phyloP scores from a whole-genome alignment of 1,284 basidiomycete genomes.

The Vanrija pseudolonga region DNA sequence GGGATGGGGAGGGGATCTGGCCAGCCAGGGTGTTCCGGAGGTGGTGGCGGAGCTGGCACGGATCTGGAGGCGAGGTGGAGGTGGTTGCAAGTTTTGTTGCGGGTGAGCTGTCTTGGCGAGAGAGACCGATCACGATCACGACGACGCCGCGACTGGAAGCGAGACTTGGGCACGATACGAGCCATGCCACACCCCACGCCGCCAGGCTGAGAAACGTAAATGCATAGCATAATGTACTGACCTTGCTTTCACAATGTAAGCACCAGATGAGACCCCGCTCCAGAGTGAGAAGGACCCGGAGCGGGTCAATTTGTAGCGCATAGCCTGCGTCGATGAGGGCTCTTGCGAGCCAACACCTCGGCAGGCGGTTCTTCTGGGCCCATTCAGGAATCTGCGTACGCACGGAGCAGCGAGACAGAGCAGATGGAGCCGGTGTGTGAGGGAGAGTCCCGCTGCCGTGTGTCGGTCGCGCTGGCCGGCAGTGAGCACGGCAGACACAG shows the following conservation, averaged over 20 bases:
- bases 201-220: background rate
- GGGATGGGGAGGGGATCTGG: constrained; percentile 23
- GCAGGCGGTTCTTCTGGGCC: constrained; percentile 32
- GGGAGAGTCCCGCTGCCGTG: background rate
- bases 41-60: no score
- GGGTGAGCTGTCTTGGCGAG: no score
- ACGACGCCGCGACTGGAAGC: no score
- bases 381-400: constrained; percentile 44
- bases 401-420: constrained; percentile 34
- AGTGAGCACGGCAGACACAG: background rate
- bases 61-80: no score
- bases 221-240: background rate
- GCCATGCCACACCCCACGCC: no score
- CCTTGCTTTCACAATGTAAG: constrained; percentile 13
- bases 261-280: constrained; percentile 24
- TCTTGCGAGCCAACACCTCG: no score
- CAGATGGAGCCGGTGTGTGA: constrained; percentile 36
- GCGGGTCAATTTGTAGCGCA: constrained; percentile 21
- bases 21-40: no score
- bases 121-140: no score
- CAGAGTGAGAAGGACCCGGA: constrained; percentile 15
- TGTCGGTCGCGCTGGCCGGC: no score
- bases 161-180: no score
- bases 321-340: constrained; percentile 1
- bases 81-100: no score